Base-by-base conservation (phyloP, 169 alveolate species). In the Amoebophrya sp. region DNA sequence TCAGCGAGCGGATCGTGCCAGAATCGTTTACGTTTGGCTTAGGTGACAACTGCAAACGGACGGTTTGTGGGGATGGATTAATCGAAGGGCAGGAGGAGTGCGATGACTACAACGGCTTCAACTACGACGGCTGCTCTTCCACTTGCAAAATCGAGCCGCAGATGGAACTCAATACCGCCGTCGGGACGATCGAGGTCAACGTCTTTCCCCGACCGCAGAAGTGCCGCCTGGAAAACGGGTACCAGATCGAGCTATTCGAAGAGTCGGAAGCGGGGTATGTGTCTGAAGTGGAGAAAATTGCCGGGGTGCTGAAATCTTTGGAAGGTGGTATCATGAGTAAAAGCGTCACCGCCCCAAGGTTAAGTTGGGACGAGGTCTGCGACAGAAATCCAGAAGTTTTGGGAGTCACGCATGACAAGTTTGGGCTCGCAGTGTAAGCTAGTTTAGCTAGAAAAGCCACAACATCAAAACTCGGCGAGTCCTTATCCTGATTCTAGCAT, bases 11-110 rank as follows among this genome's bases (percentile, higher is more conserved):
- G 32, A 25, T 25, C 39, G 18, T 66, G 83, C 83, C 83, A 7
- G 83, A 66, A 25, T 2, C 32, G 32, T 66, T 66, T 25, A n/a
- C 29, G 2, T 66, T 66, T 25, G 83, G 83, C 32, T 7, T 25
- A 3, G 83, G 83, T 7, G 83, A 66, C 35, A 66, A 2, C 39
- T 66, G 83, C 83, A 66, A 66, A 25, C 29, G 29, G 35, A 66
- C 83, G 83, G 83, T 66, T 66, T 66, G 83, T 25, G 83, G 83
- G 32, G 83, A 66, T 25, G 83, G 83, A 1, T 25, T 66, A 25
- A 66, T 66, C 83, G 83, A 66, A 25, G 83, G 83, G 38, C 83
- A 66, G 83, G 83, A 66, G 35, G 83, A 66, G 35, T 66, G 83
- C 83, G 83, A 66, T 25, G 83, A 66, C 83, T 66, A 7, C 83